These are phyloP conservation scores for Aspergillus baeticus DNA, from an alignment of 495 filamentous ascomycete species.

Conservation along the genomic window DNA sequence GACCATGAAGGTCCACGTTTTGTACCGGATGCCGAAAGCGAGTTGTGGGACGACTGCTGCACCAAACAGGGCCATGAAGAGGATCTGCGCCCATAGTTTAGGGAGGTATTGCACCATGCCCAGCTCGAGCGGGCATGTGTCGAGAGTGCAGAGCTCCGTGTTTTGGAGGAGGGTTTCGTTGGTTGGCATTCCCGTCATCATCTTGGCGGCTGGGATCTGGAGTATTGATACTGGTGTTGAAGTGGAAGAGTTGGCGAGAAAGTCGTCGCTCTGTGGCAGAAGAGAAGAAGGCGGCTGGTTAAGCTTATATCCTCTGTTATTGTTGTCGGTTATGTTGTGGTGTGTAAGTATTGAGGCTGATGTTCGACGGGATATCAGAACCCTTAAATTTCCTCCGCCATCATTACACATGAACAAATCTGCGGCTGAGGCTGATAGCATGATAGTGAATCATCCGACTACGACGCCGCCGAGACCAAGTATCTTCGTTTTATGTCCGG, in stretches of 20 bases:
- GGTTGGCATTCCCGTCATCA: conserved; percentile 2
- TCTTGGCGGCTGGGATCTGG: background rate
- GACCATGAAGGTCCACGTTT: conserved; percentile 30
- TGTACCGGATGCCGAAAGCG: conserved; percentile 22
- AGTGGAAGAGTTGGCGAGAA: background rate
- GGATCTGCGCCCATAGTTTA: background rate
- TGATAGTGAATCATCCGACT: background rate
- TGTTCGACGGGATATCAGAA: background rate
- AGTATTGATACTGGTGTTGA: background rate
- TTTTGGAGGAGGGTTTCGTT: conserved; percentile 3
- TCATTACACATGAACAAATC: background rate
- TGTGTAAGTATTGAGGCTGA: background rate
- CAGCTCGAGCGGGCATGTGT: conserved; percentile 1
- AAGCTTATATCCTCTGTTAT: background rate
- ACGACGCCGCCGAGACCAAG: too few relatives aligned
- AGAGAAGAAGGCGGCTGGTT: background rate
- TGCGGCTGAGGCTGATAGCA: background rate
- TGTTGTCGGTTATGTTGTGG: background rate
- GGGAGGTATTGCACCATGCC: conserved; percentile 1
- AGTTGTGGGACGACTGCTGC: conserved; percentile 25
- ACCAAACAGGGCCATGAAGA: conserved; percentile 24
- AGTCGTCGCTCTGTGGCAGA: background rate
- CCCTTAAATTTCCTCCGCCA: background rate
- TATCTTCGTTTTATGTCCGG: too few relatives aligned
- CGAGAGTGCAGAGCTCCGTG: background rate